Percentiles rank a stretch among this genome's conserved stretches.
Conservation (phyloP, 176 grass and related monocot species). For the Panicum miliaceum region DNA sequence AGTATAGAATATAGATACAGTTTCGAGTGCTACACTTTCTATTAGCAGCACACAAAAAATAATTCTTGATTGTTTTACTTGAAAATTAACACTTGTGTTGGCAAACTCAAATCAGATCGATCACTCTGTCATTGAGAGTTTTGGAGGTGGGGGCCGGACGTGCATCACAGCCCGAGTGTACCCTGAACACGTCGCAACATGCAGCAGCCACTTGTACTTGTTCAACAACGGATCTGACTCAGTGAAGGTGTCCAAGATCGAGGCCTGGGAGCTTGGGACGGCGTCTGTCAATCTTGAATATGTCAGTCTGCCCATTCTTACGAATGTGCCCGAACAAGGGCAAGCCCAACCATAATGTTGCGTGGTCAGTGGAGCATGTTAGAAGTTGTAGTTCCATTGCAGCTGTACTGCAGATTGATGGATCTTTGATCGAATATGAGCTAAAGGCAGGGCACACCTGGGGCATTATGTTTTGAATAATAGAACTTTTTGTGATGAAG, state of each 20-base stretch:
- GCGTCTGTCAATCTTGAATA: constrained; percentile 44
- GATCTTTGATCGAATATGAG: too few relatives aligned
- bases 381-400: too few relatives aligned
- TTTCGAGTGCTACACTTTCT: not conserved
- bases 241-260: constrained; percentile 54
- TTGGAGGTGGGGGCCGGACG: constrained; percentile 48
- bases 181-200: constrained; percentile 43
- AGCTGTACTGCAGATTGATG: too few relatives aligned
- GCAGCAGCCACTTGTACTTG: constrained; percentile 42
- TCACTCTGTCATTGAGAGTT: constrained; percentile 78
- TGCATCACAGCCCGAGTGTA: constrained; percentile 80
- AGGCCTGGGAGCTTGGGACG: constrained; percentile 68
- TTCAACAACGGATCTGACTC: constrained; percentile 60
- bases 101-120: constrained; percentile 48
- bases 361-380: too few relatives aligned
- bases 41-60: not conserved
- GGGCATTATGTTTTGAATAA: too few relatives aligned
- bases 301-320: not conserved
- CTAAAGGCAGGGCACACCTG: too few relatives aligned
- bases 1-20: too few relatives aligned
- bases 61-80: too few relatives aligned
- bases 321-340: too few relatives aligned
- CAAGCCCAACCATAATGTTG: too few relatives aligned
- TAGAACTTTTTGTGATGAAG: too few relatives aligned
- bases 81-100: too few relatives aligned